Evolutionary conservation across 2,329 filamentous ascomycete species (phyloP).

Genomic region (Aspergillus glaucus): DNA sequence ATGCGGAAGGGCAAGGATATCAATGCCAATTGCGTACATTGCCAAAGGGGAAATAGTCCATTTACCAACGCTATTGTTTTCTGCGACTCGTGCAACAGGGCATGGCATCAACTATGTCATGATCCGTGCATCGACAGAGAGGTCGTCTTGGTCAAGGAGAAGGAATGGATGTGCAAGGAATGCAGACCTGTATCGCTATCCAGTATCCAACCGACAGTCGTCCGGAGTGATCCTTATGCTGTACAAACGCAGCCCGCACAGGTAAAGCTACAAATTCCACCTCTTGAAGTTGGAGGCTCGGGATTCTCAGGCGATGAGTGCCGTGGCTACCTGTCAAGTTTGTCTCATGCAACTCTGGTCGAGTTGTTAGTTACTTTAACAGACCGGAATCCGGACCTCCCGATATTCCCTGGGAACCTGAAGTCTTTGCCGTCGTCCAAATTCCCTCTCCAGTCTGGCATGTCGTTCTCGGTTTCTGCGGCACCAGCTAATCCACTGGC

Average conservation of each 20-base stretch:
- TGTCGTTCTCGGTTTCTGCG: conserved; percentile 5
- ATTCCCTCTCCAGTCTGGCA: conserved; percentile 12
- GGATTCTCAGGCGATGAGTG: conserved; percentile 42
- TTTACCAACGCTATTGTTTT: conserved; percentile 75
- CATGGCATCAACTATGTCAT: conserved; percentile 79
- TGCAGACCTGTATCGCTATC: conserved; percentile 50
- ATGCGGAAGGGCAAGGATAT: conserved; percentile 39
- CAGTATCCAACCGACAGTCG: conserved; percentile 35
- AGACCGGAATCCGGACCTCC: conserved; percentile 57
- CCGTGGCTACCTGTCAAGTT: conserved; percentile 55
- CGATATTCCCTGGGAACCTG: conserved; percentile 52
- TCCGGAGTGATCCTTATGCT: conserved; percentile 21
- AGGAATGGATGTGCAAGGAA: conserved; percentile 64
- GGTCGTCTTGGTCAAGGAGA: conserved; percentile 59
- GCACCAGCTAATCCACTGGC: conserved; percentile 4
- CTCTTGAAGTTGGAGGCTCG: conserved; percentile 22
- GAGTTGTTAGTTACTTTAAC: conserved; percentile 59
- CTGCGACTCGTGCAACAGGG: conserved; percentile 72
- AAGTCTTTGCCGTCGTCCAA: conserved; percentile 17
- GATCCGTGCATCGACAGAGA: conserved; percentile 66
- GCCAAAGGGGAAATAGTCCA: conserved; percentile 65
- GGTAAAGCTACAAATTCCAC: conserved; percentile 10
- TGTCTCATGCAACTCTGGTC: conserved; percentile 58
- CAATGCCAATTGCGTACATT: conserved; percentile 60
- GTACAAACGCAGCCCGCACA: conserved; percentile 4